A percentile compares a stretch with the other conserved stretches of the same genome.
Conservation (phyloP, 257 asterid species). For the Dorcoceras hygrometricum region DNA sequence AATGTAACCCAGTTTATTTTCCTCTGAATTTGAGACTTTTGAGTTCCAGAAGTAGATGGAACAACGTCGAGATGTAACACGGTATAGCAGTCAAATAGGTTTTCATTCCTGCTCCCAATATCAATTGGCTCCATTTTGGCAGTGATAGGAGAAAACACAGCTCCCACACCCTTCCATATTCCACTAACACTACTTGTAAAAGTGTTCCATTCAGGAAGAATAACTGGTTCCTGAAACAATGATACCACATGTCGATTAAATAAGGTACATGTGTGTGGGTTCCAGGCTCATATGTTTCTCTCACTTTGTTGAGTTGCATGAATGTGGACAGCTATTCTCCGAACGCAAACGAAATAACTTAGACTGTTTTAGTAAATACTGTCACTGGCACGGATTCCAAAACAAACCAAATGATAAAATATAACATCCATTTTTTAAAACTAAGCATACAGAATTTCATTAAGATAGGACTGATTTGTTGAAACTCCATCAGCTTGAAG, state of each 20-base stretch:
- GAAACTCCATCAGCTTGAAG: neutral
- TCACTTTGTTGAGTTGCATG: neutral
- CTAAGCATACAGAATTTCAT: neutral
- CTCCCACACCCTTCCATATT: conserved; percentile 98
- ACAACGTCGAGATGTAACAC: conserved; percentile 54
- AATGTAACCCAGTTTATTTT: conserved; percentile 79
- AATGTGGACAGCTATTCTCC: neutral
- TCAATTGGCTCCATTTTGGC: conserved; percentile 98
- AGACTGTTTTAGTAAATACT: too few species aligned
- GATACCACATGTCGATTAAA: conserved; percentile 10
- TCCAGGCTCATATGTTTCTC: conserved; percentile 2
- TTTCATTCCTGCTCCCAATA: conserved; percentile 63
- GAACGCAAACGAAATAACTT: conserved; percentile 1
- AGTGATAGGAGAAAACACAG: conserved; percentile 88
- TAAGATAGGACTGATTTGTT: neutral
- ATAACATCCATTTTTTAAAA: too few species aligned
- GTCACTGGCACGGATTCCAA: too few species aligned
- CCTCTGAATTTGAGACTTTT: conserved; percentile 59
- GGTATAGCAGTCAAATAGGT: conserved; percentile 87
- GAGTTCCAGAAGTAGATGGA: conserved; percentile 49
- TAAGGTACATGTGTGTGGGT: neutral
- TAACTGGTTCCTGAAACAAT: conserved; percentile 81
- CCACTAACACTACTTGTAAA: conserved; percentile 94
- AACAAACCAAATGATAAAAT: too few species aligned
- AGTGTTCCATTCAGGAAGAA: conserved; percentile 86